phyloP scores from a whole-genome alignment of 106 monocot species.

The Agapanthus africanus region DNA sequence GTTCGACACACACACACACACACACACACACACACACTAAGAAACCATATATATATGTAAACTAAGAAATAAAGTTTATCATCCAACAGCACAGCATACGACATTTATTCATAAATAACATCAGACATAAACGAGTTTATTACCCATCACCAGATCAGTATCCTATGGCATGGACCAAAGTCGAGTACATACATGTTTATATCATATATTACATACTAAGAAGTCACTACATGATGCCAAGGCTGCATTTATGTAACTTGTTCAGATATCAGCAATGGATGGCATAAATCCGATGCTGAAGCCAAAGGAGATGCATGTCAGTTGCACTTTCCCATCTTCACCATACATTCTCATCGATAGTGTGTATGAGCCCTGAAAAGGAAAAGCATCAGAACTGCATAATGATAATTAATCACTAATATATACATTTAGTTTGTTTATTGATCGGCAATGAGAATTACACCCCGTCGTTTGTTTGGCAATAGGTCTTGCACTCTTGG shows the following conservation, averaged over 20 bases:
- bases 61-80: too few species aligned
- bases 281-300: constrained; percentile 41
- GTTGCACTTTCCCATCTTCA: constrained; percentile 20
- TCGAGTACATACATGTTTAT: background rate
- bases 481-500: too few species aligned
- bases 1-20: too few species aligned
- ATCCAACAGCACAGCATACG: too few species aligned
- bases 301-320: constrained; percentile 51
- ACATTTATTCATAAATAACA: too few species aligned
- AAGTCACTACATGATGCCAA: background rate
- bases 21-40: too few species aligned
- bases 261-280: constrained; percentile 22
- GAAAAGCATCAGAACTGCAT: background rate
- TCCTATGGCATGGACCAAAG: background rate
- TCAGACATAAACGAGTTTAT: too few species aligned
- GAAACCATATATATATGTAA: too few species aligned
- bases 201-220: background rate
- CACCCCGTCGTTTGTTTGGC: too few species aligned
- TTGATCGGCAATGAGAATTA: too few species aligned
- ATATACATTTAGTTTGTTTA: too few species aligned
- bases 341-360: constrained; percentile 44
- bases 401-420: background rate
- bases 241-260: background rate
- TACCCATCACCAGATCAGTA: background rate
- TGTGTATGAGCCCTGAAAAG: constrained; percentile 51